Base-by-base conservation (phyloP, 2,329 filamentous ascomycete species). In the Chalaropsis ovoidea region DNA sequence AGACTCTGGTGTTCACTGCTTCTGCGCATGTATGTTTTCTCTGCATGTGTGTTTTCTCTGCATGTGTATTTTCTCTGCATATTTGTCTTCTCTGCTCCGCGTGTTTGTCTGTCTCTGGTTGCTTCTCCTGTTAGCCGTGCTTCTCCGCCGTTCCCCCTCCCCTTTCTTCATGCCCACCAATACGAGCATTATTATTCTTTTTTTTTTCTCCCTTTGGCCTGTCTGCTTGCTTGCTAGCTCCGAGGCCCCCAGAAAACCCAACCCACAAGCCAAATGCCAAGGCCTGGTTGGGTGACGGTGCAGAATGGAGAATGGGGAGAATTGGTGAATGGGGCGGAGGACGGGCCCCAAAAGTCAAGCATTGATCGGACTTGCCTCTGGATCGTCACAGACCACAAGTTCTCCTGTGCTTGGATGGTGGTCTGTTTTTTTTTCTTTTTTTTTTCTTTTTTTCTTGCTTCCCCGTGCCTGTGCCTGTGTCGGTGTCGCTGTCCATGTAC, bases 291-390 rank as follows among this genome's bases (percentile, higher is more conserved):
- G 17, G 6, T 39, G 17, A 19, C 31, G 31, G 54, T 35, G 54
- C 22, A 24, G 47, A 24, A 52, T 17, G 15, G 19, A 7, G 5
- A 39, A 39, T 39, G 35, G 35, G 35, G 35, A 39, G 35, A 39
- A 39, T 39, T n/a, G n/a, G n/a, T n/a, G n/a, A n/a, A n/a, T n/a
- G n/a, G 35, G 35, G 4, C 5, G 8, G 35, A 39, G 35, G 8
- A 39, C 35, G 35, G 35, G 8, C 35, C 35, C 35, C 35, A 39
- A 39, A 39, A 39, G 35, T 24, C 45, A 49, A 49, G 45, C 54
- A 58, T 58, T 58, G n/a, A 58, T 13, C 54, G 54, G 54, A 39
- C 54, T 58, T 58, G 27, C 27, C 24, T 58, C 27, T 58, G n/a
- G 47, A 52, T 52, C 22, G 22, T 17, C 54, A 58, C 54, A 35